These are phyloP conservation scores for Aplosporella prunicola DNA, from an alignment of 2,329 filamentous ascomycete species.

Conservation along the genomic window DNA sequence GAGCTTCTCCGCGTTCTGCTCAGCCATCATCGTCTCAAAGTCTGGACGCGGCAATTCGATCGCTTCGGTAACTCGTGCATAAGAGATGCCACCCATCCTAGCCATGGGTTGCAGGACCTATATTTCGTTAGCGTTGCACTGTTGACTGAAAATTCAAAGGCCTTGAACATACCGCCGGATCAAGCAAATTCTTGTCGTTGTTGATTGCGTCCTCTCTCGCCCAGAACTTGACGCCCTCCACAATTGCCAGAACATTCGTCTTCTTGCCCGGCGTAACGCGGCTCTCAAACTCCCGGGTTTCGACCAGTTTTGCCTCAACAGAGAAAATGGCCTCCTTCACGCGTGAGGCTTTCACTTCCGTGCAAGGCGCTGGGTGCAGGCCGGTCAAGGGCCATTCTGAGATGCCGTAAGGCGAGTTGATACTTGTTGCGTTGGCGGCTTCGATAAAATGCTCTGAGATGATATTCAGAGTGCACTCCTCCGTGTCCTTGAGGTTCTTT, in stretches of 20 bases:
- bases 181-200: slow-evolving; percentile 62
- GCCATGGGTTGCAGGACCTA: slow-evolving; percentile 65
- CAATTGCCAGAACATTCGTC: slow-evolving; percentile 62
- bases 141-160: neutral
- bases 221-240: slow-evolving; percentile 85
- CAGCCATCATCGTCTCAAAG: slow-evolving; percentile 36
- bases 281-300: slow-evolving; percentile 68
- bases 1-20: slow-evolving; percentile 49
- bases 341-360: slow-evolving; percentile 58
- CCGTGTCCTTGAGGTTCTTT: slow-evolving; percentile 58
- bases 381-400: slow-evolving; percentile 76
- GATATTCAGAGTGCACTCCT: slow-evolving; percentile 79
- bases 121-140: neutral
- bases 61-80: slow-evolving; percentile 59
- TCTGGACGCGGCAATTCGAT: slow-evolving; percentile 60
- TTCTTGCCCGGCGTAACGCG: slow-evolving; percentile 60
- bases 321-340: slow-evolving; percentile 77
- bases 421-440: slow-evolving; percentile 71
- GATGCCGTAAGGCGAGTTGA: slow-evolving; percentile 67
- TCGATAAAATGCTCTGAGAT: slow-evolving; percentile 78
- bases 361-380: slow-evolving; percentile 57
- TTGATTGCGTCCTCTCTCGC: slow-evolving; percentile 81
- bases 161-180: slow-evolving; percentile 54
- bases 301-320: slow-evolving; percentile 71
- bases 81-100: slow-evolving; percentile 78